Evolutionary conservation across 495 filamentous ascomycete genomes (phyloP), one percentile per base, ranked within the genome.

Genomic region (Penicillium alfredii): DNA sequence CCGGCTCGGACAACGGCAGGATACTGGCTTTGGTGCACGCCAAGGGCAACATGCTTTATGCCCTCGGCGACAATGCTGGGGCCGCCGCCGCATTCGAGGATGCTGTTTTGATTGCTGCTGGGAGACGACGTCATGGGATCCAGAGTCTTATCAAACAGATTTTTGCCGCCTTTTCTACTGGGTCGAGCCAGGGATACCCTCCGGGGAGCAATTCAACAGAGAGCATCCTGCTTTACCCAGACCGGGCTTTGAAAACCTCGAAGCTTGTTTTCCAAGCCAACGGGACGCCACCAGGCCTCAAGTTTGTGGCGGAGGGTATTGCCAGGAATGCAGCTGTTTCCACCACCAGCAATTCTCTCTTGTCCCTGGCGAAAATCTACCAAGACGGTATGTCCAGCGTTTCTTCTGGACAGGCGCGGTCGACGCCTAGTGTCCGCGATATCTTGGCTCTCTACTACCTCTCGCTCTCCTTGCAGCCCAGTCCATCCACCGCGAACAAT

Each of bases 41-140:
- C 3, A 99, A 97, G 60, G 92, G 93, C 17, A 99, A 97, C 47
- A 94, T 97, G 86, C 72, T 97, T 1, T 99, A 99, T 63, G 78
- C 87, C 22, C 61, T 94, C 33, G 88, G 88, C 15, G 84, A 97
- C 42, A 87, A 92, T 49, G 69, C 71, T 27, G 80, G 74, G 8
- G 92, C 92, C 10, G 88, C 92, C 1, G 77, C 80, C 40, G 88
- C 93, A 6, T 99, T 99, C 48, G 92, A 97, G 49, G 88, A 95
- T 57, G 92, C 88, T 2, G 88, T 99, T 17, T 61, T 94, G 38
- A 89, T 97, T 49, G 88, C 84, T 33, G 74, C 84, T 25, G 92
- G 89, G 6, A 74, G 76, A 47, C 72, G 76, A 25, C 71, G 80
- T 5, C 69, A 76, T 47, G 84, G 84, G 12, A 85, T 96, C 37